A percentile compares a stretch with the other conserved stretches of the same genome.
Conservation (phyloP, 371 early-diverging fungal genomes). For the Apophysomyces elegans region DNA sequence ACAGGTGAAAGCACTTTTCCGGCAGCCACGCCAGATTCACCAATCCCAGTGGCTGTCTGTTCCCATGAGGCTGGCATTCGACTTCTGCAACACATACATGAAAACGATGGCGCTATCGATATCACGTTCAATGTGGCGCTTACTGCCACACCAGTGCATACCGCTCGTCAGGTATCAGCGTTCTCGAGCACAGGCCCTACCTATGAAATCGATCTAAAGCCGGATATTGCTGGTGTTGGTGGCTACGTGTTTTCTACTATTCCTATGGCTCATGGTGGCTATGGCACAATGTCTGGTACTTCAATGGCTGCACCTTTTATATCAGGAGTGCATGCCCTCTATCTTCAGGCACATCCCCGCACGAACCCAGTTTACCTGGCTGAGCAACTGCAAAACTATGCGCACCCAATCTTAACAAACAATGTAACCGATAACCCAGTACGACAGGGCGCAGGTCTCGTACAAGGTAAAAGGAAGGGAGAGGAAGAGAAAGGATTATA, state of each 20-base stretch:
- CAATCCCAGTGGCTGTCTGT: conserved; percentile 45
- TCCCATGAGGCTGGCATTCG: conserved; percentile 26
- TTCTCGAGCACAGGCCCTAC: conserved; percentile 49
- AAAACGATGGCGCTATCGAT: background rate
- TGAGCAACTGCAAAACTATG: conserved; percentile 52
- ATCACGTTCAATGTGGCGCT: conserved; percentile 14
- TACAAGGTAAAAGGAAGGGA: conserved; percentile 45
- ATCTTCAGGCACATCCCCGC: conserved; percentile 40
- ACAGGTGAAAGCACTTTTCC: conserved; percentile 20
- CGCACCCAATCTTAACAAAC: conserved; percentile 24
- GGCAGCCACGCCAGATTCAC: conserved; percentile 11
- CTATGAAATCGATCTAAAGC: conserved; percentile 34
- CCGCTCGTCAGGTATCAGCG: conserved; percentile 37
- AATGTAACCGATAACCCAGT: conserved; percentile 32
- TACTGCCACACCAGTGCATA: conserved; percentile 17
- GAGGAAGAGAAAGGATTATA: conserved; percentile 3
- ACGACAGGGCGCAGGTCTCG: conserved; percentile 76
- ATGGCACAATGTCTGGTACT: conserved; percentile 65
- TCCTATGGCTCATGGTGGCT: conserved; percentile 36
- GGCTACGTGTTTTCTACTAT: conserved; percentile 71
- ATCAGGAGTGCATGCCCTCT: conserved; percentile 66
- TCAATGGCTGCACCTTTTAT: conserved; percentile 70
- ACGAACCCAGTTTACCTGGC: conserved; percentile 12
- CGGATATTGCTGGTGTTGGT: conserved; percentile 67
- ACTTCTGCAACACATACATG: conserved; percentile 7